These are phyloP conservation scores for Tilletia horrida DNA, from an alignment of 1,284 basidiomycete genomes.

Conservation along the genomic window DNA sequence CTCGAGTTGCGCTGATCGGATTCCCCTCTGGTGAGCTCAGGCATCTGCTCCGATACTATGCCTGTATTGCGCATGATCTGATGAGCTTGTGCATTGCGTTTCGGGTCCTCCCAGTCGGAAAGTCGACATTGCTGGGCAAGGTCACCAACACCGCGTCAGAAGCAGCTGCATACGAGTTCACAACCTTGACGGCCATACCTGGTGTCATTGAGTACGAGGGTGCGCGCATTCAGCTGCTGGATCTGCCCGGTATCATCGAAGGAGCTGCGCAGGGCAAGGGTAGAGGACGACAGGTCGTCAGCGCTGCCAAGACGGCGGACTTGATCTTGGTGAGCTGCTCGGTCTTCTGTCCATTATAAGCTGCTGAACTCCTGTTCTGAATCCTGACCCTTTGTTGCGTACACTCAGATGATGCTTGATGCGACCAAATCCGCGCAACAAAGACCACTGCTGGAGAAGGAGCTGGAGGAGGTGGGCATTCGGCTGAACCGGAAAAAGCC, in stretches of 20 bases:
- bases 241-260: conserved; percentile 96
- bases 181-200: conserved; percentile 68
- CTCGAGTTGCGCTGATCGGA: conserved; percentile 76
- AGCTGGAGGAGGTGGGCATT: conserved; percentile 93
- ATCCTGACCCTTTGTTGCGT: not conserved
- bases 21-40: conserved; percentile 25
- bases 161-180: conserved; percentile 92
- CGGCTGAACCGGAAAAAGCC: conserved; percentile 83
- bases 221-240: conserved; percentile 59
- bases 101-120: conserved; percentile 74
- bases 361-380: no score
- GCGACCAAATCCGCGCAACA: conserved; percentile 96
- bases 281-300: conserved; percentile 88
- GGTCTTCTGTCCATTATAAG: not conserved
- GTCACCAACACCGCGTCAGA: conserved; percentile 85
- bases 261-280: conserved; percentile 78
- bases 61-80: not conserved
- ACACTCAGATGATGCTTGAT: conserved; percentile 73
- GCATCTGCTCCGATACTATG: not conserved
- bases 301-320: conserved; percentile 80
- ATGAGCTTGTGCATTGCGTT: no score
- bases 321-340: conserved; percentile 62
- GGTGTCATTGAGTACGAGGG: conserved; percentile 59
- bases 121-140: conserved; percentile 88
- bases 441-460: conserved; percentile 77